phyloP scores from a whole-genome alignment of 306 rosid species.

The Aeschynomene evenia region DNA sequence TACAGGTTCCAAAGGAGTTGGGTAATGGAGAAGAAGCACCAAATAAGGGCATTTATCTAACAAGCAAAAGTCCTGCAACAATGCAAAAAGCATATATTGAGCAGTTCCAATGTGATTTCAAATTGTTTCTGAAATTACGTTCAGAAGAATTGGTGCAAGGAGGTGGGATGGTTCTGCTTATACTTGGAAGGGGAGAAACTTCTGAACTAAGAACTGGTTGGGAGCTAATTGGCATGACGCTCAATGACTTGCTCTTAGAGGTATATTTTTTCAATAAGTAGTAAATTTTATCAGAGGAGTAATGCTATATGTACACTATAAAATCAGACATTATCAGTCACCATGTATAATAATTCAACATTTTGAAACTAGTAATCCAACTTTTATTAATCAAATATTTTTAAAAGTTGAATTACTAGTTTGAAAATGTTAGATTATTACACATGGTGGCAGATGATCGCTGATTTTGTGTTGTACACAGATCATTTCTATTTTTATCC shows the following conservation, averaged over 20 bases:
- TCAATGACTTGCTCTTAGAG: slow-evolving; percentile 48
- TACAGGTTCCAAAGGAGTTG: background rate
- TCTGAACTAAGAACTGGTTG: slow-evolving; percentile 3
- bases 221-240: slow-evolving; percentile 34
- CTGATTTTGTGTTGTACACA: too few species aligned
- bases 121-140: slow-evolving; percentile 37
- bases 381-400: too few species aligned
- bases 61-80: slow-evolving; percentile 38
- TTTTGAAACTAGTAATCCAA: too few species aligned
- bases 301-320: too few species aligned
- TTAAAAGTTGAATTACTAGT: too few species aligned
- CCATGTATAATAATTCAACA: too few species aligned
- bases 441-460: too few species aligned
- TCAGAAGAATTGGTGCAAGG: slow-evolving; percentile 41
- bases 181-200: slow-evolving; percentile 17
- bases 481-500: too few species aligned
- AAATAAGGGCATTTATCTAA: slow-evolving; percentile 18
- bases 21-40: background rate
- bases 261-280: too few species aligned
- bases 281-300: too few species aligned
- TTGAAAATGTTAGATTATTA: too few species aligned
- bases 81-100: slow-evolving; percentile 33
- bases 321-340: too few species aligned
- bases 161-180: slow-evolving; percentile 45
- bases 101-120: slow-evolving; percentile 43